Evolutionary conservation across 345 rosid species (phyloP).

Genomic region (Ceriops tagal): DNA sequence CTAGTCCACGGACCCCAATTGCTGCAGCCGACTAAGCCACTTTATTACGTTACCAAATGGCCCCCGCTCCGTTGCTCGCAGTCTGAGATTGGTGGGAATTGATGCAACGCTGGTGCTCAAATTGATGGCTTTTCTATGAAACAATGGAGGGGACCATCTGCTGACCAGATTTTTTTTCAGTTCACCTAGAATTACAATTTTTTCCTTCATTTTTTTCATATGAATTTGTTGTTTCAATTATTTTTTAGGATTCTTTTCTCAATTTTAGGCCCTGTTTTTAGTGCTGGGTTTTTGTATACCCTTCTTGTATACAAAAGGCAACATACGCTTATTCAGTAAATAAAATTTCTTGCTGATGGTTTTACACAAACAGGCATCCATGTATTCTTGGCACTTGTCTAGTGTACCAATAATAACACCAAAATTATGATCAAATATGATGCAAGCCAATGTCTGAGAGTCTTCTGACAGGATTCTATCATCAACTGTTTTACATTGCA

Average conservation of each 20-base stretch:
- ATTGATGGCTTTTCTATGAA: background rate
- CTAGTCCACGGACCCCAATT: constrained; percentile 56
- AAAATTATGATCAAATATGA: background rate
- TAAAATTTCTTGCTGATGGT: too few species aligned
- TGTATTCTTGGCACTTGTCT: too few species aligned
- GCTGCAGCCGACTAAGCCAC: constrained; percentile 13
- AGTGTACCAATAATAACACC: background rate
- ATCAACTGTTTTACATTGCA: too few species aligned
- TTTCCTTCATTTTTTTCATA: background rate
- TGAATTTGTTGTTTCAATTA: constrained; percentile 5
- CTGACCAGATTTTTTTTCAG: constrained; percentile 9
- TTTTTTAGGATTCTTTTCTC: too few species aligned
- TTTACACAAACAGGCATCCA: too few species aligned
- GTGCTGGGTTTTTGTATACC: constrained; percentile 5
- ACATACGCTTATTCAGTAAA: too few species aligned
- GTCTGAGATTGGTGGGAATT: background rate
- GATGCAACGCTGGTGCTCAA: constrained; percentile 11
- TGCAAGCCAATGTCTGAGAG: background rate
- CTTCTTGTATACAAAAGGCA: constrained; percentile 1
- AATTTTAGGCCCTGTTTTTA: background rate
- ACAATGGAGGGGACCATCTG: background rate
- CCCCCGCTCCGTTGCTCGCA: too few species aligned
- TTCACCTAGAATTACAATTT: background rate
- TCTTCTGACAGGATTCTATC: too few species aligned
- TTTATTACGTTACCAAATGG: too few species aligned